These are phyloP conservation scores for Discostella stelligera DNA, from an alignment of 352 stramenopile genomes.

Conservation along the genomic window DNA sequence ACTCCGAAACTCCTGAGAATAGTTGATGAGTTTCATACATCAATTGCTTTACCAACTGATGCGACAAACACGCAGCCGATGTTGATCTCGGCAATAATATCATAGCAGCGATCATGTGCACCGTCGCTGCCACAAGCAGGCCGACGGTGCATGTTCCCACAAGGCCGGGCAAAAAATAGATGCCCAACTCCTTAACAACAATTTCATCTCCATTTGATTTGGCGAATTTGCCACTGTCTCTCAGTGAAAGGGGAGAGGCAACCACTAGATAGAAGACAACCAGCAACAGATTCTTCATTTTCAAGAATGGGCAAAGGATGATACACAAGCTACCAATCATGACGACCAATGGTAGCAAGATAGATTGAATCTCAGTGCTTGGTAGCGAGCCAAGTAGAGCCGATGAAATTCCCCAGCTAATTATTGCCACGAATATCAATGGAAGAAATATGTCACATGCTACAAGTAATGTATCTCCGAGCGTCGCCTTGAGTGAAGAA, in stretches of 20 bases:
- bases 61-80: slow-evolving; percentile 19
- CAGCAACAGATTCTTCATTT: slow-evolving; percentile 45
- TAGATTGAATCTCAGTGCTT: slow-evolving; percentile 26
- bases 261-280: slow-evolving; percentile 42
- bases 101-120: slow-evolving; percentile 14
- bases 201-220: slow-evolving; percentile 6
- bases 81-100: slow-evolving; percentile 21
- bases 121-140: slow-evolving; percentile 6
- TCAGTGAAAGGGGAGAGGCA: slow-evolving; percentile 33
- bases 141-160: slow-evolving; percentile 31
- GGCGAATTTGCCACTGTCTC: slow-evolving; percentile 8
- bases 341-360: slow-evolving; percentile 39
- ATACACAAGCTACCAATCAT: slow-evolving; percentile 15
- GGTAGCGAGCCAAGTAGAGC: slow-evolving; percentile 10
- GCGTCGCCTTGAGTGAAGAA: slow-evolving; percentile 18
- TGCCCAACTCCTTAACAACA: background rate
- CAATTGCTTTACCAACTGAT: slow-evolving; percentile 27
- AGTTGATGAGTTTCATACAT: slow-evolving; percentile 21
- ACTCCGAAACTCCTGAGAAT: slow-evolving; percentile 28
- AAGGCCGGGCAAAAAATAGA: slow-evolving; percentile 26
- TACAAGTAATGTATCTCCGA: slow-evolving; percentile 25
- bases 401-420: slow-evolving; percentile 18
- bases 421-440: slow-evolving; percentile 22
- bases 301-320: slow-evolving; percentile 37
- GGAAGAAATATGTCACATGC: slow-evolving; percentile 33